These are phyloP conservation scores for Rhodotorula sp. DNA, from an alignment of 1,284 basidiomycete genomes.

Conservation along the genomic window DNA sequence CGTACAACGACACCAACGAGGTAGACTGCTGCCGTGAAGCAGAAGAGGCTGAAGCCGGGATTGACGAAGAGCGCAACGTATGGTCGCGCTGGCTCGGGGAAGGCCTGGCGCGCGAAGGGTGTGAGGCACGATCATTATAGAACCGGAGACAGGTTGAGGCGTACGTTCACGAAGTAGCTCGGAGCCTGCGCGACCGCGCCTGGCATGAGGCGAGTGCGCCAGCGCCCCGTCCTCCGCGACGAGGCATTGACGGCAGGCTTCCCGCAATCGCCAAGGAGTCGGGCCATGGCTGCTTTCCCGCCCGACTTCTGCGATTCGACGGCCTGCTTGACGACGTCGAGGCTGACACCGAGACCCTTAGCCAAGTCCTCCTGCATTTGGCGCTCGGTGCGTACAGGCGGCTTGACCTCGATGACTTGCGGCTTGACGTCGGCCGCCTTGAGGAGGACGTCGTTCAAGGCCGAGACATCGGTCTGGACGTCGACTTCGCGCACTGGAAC, in stretches of 20 bases:
- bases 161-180: conserved; percentile 24
- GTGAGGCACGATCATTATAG: not conserved
- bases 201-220: conserved; percentile 1
- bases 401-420: not conserved
- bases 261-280: not conserved
- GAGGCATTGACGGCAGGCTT: not conserved
- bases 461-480: conserved; percentile 68
- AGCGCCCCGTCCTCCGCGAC: conserved; percentile 13
- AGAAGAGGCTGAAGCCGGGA: conserved; percentile 33
- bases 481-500: conserved; percentile 57
- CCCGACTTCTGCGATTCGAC: conserved; percentile 54
- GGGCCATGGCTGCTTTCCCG: not conserved
- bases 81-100: conserved; percentile 34
- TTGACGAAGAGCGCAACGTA: conserved; percentile 36
- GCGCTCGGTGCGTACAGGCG: conserved; percentile 57
- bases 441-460: conserved; percentile 53
- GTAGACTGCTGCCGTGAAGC: conserved; percentile 37
- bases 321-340: conserved; percentile 71
- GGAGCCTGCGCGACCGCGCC: conserved; percentile 28
- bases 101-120: conserved; percentile 8
- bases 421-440: conserved; percentile 52
- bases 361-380: conserved; percentile 67
- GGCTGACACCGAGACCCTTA: conserved; percentile 71
- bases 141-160: not conserved
- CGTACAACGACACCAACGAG: conserved; percentile 40